A percentile compares a stretch with the other conserved stretches of the same genome.
Evolutionary conservation across 139 green algal genomes (phyloP).

Genomic region (Chlorella sp.): DNA sequence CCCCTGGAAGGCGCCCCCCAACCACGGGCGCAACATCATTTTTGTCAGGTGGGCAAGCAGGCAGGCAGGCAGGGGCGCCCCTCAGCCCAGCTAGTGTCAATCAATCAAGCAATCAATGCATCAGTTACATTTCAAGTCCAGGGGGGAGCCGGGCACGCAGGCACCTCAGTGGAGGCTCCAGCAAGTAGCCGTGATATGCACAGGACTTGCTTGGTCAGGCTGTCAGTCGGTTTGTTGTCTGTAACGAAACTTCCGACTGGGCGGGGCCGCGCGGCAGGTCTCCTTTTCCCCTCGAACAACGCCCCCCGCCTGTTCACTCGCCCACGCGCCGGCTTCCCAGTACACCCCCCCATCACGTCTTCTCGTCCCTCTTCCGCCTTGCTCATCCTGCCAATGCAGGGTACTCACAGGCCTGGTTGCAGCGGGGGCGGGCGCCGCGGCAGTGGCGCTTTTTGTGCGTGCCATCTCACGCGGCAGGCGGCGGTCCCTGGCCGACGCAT

Average conservation of each 20-base stretch:
- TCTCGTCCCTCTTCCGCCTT: neutral
- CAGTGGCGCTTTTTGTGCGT: constrained; percentile 1
- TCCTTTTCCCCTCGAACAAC: no score
- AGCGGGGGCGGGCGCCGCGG: neutral
- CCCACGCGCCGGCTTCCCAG: no score
- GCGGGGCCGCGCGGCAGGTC: no score
- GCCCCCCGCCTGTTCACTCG: no score
- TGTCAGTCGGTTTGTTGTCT: no score
- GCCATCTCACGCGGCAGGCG: neutral
- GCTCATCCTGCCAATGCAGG: neutral
- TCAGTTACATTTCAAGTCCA: no score
- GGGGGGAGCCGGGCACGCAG: no score
- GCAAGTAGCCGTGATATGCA: no score
- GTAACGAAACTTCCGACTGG: no score
- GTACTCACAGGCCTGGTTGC: constrained; percentile 2
- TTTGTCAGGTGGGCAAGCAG: constrained; percentile 16
- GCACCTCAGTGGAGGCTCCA: no score
- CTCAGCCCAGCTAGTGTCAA: no score
- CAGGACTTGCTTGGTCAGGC: neutral
- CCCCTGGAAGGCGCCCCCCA: constrained; percentile 2
- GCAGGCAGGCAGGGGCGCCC: neutral
- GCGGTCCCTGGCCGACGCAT: neutral
- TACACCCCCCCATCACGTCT: neutral
- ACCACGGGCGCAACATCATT: neutral
- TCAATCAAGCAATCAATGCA: no score